Evolutionary conservation across 306 rosid genomes (phyloP), one percentile per base, ranked within the genome.

Genomic region (Cyamopsis tetragonoloba): DNA sequence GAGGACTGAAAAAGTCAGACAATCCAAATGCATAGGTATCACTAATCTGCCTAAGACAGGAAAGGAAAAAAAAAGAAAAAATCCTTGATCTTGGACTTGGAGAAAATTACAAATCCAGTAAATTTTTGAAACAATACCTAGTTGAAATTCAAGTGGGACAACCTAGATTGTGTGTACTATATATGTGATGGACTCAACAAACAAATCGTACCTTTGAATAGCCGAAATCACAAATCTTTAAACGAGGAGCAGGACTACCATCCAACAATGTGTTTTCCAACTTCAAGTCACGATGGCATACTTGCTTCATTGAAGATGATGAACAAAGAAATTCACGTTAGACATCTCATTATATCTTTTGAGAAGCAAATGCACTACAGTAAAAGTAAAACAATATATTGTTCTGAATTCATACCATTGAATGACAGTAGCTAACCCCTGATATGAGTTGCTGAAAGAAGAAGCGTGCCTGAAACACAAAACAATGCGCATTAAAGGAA

Each of bases 391-490:
- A 34, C 27, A 20, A 7, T 11, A 47, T 35, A n/a, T n/a, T n/a
- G 19, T 19, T 18, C 6, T 12, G 20, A 13, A 55, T 28, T 64
- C 59, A 13, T 72, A 92, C 98, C 98, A 92, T 92, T 48, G 91
- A 80, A 66, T 87, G 96, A 78, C 96, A 92, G 70, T 87, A 89
- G 89, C 98, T 87, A 62, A 92, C 96, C 46, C 98, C 98, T 34
- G 98, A 92, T 82, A 89, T 84, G 62, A 92, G 98, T 77, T 86
- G 96, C 62, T 92, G 98, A 80, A 92, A 92, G 84, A 92, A 89
- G 85, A 89, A 92, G 10, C 98, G 96, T 17, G 98, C 96, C 98
- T 92, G 82, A 78, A 76, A 59, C 60, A 50, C 12, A 53, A 61
- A 55, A 77, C 23, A 27, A 34, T 18, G 0, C 22, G 12, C 57